Base-by-base conservation (phyloP, 768 basidiomycete genomes). In the Coprinopsis sp. region DNA sequence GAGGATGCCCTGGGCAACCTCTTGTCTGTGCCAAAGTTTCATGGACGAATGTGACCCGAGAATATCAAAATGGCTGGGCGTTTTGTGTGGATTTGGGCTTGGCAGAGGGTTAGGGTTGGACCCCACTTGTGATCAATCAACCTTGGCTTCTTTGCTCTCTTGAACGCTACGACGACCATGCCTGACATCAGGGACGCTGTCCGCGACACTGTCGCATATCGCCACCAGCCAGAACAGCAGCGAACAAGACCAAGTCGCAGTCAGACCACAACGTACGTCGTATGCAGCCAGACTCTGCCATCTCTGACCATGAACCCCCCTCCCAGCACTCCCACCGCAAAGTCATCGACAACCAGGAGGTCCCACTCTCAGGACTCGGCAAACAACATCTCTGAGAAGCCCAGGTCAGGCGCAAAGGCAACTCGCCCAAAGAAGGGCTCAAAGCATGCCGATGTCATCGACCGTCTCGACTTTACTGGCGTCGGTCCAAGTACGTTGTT, bases 381-480 rank as follows among this genome's bases (percentile, higher is more conserved):
- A 12, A 58, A 61, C 37, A 58, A n/a, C n/a, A n/a, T 62, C n/a
- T 54, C 55, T 16, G 71, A 71, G 37, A 71, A 70, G 51, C 52
- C 58, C 18, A 72, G 70, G 51, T 47, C 65, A 8, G 58, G 64
- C 19, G 64, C 63, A 34, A 82, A 78, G 59, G 58, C n/a, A n/a
- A n/a, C 72, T 49, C 71, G 74, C 58, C 52, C 69, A 49, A 75
- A 78, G 78, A 91, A 89, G 67, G 80, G 81, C 48, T 90, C 86
- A 18, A 73, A 78, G 50, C 87, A 92, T 61, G 88, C 88, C 53
- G 90, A 92, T 71, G 82, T 89, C 56, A 92, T 92, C 66, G 90
- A 92, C 73, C 79, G 86, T 54, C 80, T 92, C 49, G 90, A 92
- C 67, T 87, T 80, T 50, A 86, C 86, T 14, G 84, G 90, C 57